These are phyloP conservation scores for Coniosporium tulheliwenetii DNA, from an alignment of 2,329 filamentous ascomycete genomes.

Conservation along the genomic window DNA sequence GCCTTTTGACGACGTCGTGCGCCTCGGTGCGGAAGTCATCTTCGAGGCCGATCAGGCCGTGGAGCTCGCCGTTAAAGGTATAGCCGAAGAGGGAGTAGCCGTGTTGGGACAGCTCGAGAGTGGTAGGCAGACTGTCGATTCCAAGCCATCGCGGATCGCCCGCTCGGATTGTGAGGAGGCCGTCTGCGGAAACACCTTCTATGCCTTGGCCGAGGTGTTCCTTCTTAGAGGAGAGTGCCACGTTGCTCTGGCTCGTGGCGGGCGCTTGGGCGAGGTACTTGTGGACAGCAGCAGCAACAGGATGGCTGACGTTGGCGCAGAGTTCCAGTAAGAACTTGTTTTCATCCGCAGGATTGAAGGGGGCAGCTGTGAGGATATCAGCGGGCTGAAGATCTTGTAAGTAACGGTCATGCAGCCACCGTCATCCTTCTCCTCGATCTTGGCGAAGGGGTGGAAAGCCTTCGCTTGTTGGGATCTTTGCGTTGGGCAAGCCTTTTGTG, in stretches of 20 bases:
- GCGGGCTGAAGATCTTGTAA: too few relatives aligned
- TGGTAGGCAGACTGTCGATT: conserved; percentile 13
- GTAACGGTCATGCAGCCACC: too few relatives aligned
- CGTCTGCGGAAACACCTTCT: too few relatives aligned
- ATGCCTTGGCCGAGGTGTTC: too few relatives aligned
- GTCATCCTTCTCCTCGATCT: too few relatives aligned
- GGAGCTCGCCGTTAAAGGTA: conserved; percentile 26
- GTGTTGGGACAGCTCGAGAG: conserved; percentile 20
- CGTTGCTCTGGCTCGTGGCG: too few relatives aligned
- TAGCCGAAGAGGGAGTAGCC: conserved; percentile 41
- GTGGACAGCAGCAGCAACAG: conserved; percentile 34
- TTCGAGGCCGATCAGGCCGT: conserved; percentile 35
- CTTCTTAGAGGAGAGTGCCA: too few relatives aligned
- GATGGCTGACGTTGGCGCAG: conserved; percentile 28
- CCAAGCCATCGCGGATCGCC: conserved; percentile 34
- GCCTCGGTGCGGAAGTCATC: conserved; percentile 34
- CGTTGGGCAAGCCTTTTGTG: too few relatives aligned
- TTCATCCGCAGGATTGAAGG: too few relatives aligned
- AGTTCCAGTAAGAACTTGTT: conserved; percentile 6
- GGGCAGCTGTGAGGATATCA: too few relatives aligned
- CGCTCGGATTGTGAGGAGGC: conserved; percentile 17
- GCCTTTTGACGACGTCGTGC: conserved; percentile 32
- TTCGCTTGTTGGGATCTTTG: too few relatives aligned
- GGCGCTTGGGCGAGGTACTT: conserved; percentile 17
- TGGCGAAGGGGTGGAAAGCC: too few relatives aligned